Percentiles rank a stretch among this genome's conserved stretches.
Conservation (phyloP, 169 alveolate species). For the Plasmodium falciparum region DNA sequence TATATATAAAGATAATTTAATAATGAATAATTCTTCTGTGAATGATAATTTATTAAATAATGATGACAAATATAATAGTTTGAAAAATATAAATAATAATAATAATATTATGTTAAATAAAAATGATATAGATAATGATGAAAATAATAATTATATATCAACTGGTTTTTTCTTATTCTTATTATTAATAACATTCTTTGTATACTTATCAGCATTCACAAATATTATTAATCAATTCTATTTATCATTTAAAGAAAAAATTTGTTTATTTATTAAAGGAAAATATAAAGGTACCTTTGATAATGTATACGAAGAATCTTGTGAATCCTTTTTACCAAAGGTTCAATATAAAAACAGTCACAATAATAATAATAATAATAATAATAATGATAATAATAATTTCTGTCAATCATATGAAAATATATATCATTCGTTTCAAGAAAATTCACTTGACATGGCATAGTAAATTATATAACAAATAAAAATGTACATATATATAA, state of each 20-base stretch:
- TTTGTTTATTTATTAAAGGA: conserved; percentile 30
- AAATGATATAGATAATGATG: not conserved
- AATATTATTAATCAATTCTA: conserved; percentile 56
- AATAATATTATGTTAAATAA: not conserved
- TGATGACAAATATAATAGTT: not conserved
- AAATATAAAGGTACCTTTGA: conserved; percentile 11
- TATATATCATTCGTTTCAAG: conserved; percentile 16
- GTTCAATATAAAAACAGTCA: not conserved
- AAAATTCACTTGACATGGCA: conserved; percentile 1
- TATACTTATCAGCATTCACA: conserved; percentile 60
- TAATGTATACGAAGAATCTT: conserved; percentile 22
- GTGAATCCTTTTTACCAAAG: conserved; percentile 36
- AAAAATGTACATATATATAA: not conserved
- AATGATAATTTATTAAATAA: conserved; percentile 17
- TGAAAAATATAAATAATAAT: conserved; percentile 3
- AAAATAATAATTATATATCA: conserved; percentile 14
- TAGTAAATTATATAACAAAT: not conserved
- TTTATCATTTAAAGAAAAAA: conserved; percentile 55
- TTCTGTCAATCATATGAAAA: conserved; percentile 14
- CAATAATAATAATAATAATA: no score
- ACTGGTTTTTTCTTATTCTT: conserved; percentile 43
- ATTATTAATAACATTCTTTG: conserved; percentile 18
- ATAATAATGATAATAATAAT: not conserved
- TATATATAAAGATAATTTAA: no score
- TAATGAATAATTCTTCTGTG: no score